Evolutionary conservation across 2,329 filamentous ascomycete species (phyloP).

Genomic region (Penicillium corylophilum): DNA sequence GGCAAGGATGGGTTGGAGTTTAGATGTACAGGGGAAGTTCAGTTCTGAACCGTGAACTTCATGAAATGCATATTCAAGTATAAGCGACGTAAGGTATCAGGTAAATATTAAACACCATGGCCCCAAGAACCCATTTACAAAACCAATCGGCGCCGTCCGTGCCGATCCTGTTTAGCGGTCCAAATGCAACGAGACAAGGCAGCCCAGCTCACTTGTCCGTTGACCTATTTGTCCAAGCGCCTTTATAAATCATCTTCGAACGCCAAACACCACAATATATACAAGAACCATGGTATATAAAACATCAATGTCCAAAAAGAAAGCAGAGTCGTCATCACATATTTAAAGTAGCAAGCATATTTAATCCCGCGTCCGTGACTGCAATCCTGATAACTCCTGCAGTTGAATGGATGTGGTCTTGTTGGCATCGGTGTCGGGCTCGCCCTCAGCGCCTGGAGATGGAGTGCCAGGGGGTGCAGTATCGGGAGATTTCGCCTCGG

Average conservation of each 20-base stretch:
- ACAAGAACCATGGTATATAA: constrained; percentile 1
- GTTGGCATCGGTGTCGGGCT: constrained; percentile 13
- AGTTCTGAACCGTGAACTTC: too few relatives aligned
- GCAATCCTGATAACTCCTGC: constrained; percentile 12
- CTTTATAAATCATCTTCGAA: neutral
- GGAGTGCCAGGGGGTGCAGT: neutral
- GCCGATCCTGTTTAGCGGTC: neutral
- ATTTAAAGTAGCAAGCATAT: neutral
- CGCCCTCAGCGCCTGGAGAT: neutral
- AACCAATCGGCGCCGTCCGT: neutral
- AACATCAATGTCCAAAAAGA: neutral
- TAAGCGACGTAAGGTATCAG: too few relatives aligned
- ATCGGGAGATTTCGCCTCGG: neutral
- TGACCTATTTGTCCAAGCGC: constrained; percentile 1
- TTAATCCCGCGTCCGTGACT: constrained; percentile 3
- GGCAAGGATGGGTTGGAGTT: too few relatives aligned
- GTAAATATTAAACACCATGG: neutral
- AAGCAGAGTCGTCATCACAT: constrained; percentile 3
- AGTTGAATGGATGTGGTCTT: constrained; percentile 23
- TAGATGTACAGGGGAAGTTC: too few relatives aligned
- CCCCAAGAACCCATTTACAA: neutral
- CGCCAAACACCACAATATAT: constrained; percentile 1
- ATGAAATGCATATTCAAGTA: too few relatives aligned
- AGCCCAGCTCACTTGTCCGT: neutral
- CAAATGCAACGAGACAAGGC: neutral